Percentiles rank a stretch among this genome's conserved stretches.
Evolutionary conservation across 1,139 yeast genomes (phyloP).

Genomic region (Kodamaea sp.): DNA sequence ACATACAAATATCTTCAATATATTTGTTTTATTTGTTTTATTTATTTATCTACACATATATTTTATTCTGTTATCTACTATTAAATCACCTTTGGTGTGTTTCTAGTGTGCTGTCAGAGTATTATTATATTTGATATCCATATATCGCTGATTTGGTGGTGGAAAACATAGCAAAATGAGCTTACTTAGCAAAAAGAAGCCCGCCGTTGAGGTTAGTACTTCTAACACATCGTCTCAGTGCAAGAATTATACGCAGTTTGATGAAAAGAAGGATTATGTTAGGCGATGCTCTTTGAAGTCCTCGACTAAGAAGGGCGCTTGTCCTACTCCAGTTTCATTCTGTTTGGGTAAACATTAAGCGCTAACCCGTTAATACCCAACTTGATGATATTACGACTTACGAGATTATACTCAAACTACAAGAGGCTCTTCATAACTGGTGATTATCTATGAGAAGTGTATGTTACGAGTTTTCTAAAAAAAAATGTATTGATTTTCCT

Average conservation of each 20-base stretch:
- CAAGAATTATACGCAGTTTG: conserved; percentile 29
- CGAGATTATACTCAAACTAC: not conserved
- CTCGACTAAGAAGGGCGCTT: conserved; percentile 15
- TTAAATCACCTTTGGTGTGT: too few species aligned
- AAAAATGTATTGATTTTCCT: too few species aligned
- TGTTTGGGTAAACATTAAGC: conserved; percentile 33
- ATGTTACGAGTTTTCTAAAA: too few species aligned
- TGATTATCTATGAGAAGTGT: too few species aligned
- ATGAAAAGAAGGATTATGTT: conserved; percentile 44
- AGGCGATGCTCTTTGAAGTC: conserved; percentile 37
- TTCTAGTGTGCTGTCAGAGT: too few species aligned
- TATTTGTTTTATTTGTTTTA: too few species aligned
- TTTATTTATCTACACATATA: too few species aligned
- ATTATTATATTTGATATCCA: too few species aligned
- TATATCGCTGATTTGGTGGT: too few species aligned
- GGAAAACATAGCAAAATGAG: conserved; percentile 4
- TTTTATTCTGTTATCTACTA: too few species aligned
- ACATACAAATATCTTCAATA: too few species aligned
- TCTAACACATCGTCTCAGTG: conserved; percentile 3
- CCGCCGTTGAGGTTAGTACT: conserved; percentile 1
- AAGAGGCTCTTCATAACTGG: too few species aligned
- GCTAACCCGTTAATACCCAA: conserved; percentile 2
- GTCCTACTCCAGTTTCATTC: conserved; percentile 35
- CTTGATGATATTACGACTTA: not conserved
- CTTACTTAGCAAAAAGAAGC: conserved; percentile 8